Evolutionary conservation across 2,329 filamentous ascomycete species (phyloP).

Genomic region (Alternaria triticimaculans): DNA sequence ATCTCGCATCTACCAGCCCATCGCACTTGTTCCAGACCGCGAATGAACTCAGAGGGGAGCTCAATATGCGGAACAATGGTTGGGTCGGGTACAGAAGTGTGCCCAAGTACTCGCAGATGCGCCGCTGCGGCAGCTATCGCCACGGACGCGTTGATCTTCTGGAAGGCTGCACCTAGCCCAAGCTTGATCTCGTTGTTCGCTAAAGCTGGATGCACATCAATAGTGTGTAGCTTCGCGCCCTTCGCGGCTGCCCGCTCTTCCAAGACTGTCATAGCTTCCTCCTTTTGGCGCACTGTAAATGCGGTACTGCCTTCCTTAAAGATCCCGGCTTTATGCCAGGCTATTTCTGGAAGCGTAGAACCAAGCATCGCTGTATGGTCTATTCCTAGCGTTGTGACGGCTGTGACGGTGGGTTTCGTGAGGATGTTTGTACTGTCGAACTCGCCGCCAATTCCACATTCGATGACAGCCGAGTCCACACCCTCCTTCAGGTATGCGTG

Average conservation of each 20-base stretch:
- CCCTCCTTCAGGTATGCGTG: slow-evolving; percentile 80
- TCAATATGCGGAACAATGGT: slow-evolving; percentile 37
- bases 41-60: slow-evolving; percentile 67
- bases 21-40: slow-evolving; percentile 70
- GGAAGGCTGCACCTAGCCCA: slow-evolving; percentile 67
- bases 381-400: slow-evolving; percentile 81
- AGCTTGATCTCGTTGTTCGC: slow-evolving; percentile 56
- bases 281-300: slow-evolving; percentile 67
- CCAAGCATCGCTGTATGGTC: slow-evolving; percentile 86
- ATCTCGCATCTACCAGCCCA: slow-evolving; percentile 81
- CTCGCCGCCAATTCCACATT: slow-evolving; percentile 94
- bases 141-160: slow-evolving; percentile 67
- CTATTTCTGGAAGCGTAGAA: slow-evolving; percentile 77
- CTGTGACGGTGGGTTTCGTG: slow-evolving; percentile 70
- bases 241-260: slow-evolving; percentile 61
- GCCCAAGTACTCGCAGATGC: slow-evolving; percentile 60
- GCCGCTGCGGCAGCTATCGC: slow-evolving; percentile 65
- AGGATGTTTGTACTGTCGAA: slow-evolving; percentile 93
- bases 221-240: slow-evolving; percentile 54
- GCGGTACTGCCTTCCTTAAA: slow-evolving; percentile 72
- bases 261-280: slow-evolving; percentile 63
- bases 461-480: slow-evolving; percentile 80
- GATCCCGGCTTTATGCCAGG: slow-evolving; percentile 92
- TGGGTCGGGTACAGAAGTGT: slow-evolving; percentile 49
- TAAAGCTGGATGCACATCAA: slow-evolving; percentile 57